A percentile compares a stretch with the other conserved stretches of the same genome.
phyloP scores from a whole-genome alignment of 129 eudicot genomes.

The Pittosporum tobira region DNA sequence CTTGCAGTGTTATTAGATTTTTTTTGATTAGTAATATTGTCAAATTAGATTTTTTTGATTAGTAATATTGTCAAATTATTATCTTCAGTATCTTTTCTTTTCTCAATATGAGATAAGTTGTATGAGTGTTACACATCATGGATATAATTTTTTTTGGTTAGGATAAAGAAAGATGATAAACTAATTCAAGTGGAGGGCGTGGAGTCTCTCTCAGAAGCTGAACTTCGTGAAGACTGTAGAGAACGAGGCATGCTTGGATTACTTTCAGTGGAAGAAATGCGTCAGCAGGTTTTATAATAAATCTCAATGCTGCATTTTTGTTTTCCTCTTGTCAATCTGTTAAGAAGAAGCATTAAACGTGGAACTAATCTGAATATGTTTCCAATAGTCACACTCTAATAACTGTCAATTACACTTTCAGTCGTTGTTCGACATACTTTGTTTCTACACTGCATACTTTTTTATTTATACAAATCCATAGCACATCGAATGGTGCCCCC shows the following conservation, averaged over 20 bases:
- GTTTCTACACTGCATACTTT: neutral
- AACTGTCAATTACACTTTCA: neutral
- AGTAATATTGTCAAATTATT: no score
- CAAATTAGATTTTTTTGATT: no score
- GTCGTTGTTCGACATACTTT: neutral
- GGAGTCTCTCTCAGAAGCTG: constrained; percentile 90
- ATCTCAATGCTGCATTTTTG: constrained; percentile 1
- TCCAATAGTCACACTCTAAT: neutral
- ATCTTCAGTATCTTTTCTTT: neutral
- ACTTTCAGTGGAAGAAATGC: constrained; percentile 82
- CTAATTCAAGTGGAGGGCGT: constrained; percentile 91
- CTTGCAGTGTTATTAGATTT: no score
- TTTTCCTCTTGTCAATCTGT: neutral
- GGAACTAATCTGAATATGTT: neutral
- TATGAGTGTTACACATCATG: neutral
- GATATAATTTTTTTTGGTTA: constrained; percentile 11
- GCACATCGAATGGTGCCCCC: neutral
- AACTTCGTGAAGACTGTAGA: constrained; percentile 92
- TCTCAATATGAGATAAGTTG: constrained; percentile 1
- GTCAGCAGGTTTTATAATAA: constrained; percentile 55
- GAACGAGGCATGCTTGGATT: constrained; percentile 93
- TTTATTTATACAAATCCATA: neutral
- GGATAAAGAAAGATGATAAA: constrained; percentile 85
- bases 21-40: no score
- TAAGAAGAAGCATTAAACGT: neutral